Conservation (phyloP, 148 eudicot species). For the Oxyria digyna region DNA sequence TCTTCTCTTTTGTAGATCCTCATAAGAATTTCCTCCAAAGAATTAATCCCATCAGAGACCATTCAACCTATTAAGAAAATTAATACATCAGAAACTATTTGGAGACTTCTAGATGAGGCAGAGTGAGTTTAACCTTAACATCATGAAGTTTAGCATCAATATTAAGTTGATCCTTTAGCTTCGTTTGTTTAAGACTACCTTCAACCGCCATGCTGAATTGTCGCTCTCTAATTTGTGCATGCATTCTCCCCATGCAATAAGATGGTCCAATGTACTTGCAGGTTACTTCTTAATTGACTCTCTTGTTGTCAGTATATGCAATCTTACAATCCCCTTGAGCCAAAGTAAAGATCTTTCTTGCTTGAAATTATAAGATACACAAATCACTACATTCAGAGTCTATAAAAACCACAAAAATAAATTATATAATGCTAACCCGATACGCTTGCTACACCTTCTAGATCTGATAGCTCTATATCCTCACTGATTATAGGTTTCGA, state of each 20-base stretch:
- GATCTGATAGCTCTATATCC: constrained; percentile 58
- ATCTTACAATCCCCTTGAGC: constrained; percentile 47
- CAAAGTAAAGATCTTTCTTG: constrained; percentile 47
- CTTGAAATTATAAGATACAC: constrained; percentile 22
- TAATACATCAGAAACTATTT: background rate
- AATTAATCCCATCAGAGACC: constrained; percentile 72
- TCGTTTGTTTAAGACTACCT: constrained; percentile 65
- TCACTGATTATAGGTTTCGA: constrained; percentile 26
- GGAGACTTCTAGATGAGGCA: background rate
- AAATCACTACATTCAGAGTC: background rate
- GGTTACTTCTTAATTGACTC: constrained; percentile 50
- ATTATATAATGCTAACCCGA: constrained; percentile 30
- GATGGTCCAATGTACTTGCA: constrained; percentile 44
- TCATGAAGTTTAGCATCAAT: constrained; percentile 83
- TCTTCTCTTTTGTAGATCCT: too few relatives aligned
- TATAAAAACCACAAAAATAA: background rate
- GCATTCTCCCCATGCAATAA: constrained; percentile 75
- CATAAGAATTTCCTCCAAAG: too few relatives aligned
- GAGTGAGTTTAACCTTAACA: constrained; percentile 39
- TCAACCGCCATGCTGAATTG: constrained; percentile 64
- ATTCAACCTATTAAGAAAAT: constrained; percentile 51
- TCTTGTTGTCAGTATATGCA: constrained; percentile 39
- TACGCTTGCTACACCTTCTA: constrained; percentile 75
- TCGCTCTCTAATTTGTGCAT: constrained; percentile 61
- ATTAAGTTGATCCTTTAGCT: constrained; percentile 66